Conservation (phyloP, 768 basidiomycete species). For the Serpula lacrymans region DNA sequence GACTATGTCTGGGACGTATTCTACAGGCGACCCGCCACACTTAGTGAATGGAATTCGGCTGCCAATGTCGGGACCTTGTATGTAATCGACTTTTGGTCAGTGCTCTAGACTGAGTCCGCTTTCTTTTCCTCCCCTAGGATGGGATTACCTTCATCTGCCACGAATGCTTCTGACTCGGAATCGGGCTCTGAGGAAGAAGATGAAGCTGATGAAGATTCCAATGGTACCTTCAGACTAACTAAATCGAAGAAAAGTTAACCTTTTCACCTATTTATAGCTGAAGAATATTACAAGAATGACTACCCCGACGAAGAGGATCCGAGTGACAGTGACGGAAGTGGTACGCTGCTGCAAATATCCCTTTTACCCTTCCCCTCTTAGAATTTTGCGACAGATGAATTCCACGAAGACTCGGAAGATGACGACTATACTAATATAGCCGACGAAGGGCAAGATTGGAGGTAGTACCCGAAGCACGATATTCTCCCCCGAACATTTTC, state of each 20-base stretch:
- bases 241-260: neutral
- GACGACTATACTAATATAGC: constrained; percentile 36
- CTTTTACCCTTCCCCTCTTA: constrained; percentile 4
- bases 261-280: constrained; percentile 43
- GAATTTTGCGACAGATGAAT: constrained; percentile 41
- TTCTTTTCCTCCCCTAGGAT: constrained; percentile 38
- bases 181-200: constrained; percentile 69
- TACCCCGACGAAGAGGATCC: constrained; percentile 71
- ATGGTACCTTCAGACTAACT: constrained; percentile 43
- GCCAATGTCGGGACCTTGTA: constrained; percentile 66
- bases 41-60: constrained; percentile 57
- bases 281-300: constrained; percentile 83
- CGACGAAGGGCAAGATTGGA: constrained; percentile 31
- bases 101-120: neutral
- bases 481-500: no score
- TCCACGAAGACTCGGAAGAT: constrained; percentile 51
- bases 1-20: constrained; percentile 88
- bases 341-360: constrained; percentile 16
- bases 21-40: constrained; percentile 61
- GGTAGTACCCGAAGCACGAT: no score
- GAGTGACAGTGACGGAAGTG: constrained; percentile 37
- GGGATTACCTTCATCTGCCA: constrained; percentile 57
- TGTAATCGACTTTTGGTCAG: constrained; percentile 17
- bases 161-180: constrained; percentile 54
- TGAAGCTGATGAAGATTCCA: constrained; percentile 82